phyloP scores from a whole-genome alignment of 768 basidiomycete species.

The Termitomyces sp. region DNA sequence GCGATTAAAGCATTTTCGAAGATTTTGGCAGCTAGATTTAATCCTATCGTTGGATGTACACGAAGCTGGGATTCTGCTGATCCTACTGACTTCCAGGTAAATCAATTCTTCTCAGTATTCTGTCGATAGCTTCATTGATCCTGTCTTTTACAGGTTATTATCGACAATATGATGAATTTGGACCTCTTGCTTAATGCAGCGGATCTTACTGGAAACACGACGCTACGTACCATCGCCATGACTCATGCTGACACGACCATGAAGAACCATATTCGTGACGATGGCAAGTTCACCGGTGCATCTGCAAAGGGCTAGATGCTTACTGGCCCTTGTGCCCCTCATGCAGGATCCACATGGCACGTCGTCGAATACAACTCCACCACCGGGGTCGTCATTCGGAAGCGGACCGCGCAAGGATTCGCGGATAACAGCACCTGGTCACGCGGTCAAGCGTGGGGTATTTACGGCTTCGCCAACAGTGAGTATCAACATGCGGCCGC shows the following conservation, averaged over 20 bases:
- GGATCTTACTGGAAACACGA: constrained; percentile 52
- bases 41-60: constrained; percentile 58
- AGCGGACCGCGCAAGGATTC: constrained; percentile 59
- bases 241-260: constrained; percentile 65
- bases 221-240: constrained; percentile 56
- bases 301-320: neutral
- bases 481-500: constrained; percentile 15
- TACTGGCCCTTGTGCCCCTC: neutral
- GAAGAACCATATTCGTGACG: constrained; percentile 57
- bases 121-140: neutral
- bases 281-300: constrained; percentile 35
- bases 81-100: constrained; percentile 34
- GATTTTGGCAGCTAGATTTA: constrained; percentile 56
- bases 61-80: constrained; percentile 61
- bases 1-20: constrained; percentile 56
- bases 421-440: constrained; percentile 68
- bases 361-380: constrained; percentile 64
- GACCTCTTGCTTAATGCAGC: constrained; percentile 60
- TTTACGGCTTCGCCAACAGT: constrained; percentile 71
- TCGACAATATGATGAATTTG: constrained; percentile 81
- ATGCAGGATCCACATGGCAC: constrained; percentile 48
- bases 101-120: neutral
- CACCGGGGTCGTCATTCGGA: constrained; percentile 54
- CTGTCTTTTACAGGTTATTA: constrained; percentile 48
- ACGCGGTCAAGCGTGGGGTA: constrained; percentile 68